A percentile compares a stretch with the other conserved stretches of the same genome.
These are phyloP conservation scores for Thelephora aurantiotincta DNA, from an alignment of 768 basidiomycete genomes.

Conservation along the genomic window DNA sequence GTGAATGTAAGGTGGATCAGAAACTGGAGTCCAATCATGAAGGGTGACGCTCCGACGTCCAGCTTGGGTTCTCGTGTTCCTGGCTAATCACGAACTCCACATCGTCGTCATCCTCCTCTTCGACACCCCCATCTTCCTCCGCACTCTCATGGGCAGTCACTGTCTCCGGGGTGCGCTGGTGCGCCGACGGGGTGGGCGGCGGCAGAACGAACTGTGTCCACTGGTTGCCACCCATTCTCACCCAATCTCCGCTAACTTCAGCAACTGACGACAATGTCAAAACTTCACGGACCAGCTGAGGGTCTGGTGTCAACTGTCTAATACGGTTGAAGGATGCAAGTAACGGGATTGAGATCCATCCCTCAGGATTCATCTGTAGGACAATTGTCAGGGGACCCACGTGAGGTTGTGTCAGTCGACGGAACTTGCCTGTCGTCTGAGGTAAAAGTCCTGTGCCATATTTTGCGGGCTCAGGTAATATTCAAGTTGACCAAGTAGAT, in stretches of 20 bases:
- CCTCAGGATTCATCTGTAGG: conserved; percentile 72
- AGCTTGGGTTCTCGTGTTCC: conserved; percentile 15
- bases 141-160: conserved; percentile 3
- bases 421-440: conserved; percentile 56
- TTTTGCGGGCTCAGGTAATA: conserved; percentile 90
- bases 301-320: conserved; percentile 43
- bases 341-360: conserved; percentile 74
- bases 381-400: background rate
- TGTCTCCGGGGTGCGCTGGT: conserved; percentile 1
- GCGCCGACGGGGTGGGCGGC: conserved; percentile 26
- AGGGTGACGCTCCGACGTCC: conserved; percentile 20
- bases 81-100: conserved; percentile 59
- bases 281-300: conserved; percentile 53
- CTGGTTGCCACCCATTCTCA: conserved; percentile 43
- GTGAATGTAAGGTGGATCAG: too few relatives aligned
- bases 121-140: conserved; percentile 25
- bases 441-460: conserved; percentile 74
- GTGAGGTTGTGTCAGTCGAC: background rate
- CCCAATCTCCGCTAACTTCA: conserved; percentile 55
- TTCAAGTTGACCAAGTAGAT: conserved; percentile 73
- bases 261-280: conserved; percentile 51
- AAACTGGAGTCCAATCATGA: conserved; percentile 2
- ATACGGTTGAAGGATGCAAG: conserved; percentile 86
- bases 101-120: conserved; percentile 62
- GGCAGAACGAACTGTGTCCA: conserved; percentile 57